These are phyloP conservation scores for Gossypium stocksii DNA, from an alignment of 345 rosid genomes.

Conservation along the genomic window DNA sequence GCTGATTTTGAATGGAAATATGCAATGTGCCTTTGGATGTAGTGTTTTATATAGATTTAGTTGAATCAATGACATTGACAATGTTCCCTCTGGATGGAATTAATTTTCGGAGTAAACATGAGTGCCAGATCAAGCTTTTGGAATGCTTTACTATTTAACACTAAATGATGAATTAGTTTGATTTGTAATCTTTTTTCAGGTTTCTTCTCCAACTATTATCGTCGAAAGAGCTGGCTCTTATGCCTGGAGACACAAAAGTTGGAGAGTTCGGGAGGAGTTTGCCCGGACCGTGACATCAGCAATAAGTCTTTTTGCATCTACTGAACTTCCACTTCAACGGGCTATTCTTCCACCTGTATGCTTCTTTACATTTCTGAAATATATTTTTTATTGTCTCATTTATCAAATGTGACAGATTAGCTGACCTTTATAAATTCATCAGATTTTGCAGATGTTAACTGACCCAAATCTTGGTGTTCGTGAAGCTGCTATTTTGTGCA, in stretches of 20 bases:
- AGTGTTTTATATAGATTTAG: neutral
- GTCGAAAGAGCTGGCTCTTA: conserved; percentile 97
- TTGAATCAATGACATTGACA: neutral
- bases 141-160: neutral
- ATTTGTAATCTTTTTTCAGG: conserved; percentile 36
- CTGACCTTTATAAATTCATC: conserved; percentile 17
- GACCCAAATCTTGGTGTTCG: conserved; percentile 87
- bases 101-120: neutral
- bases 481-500: conserved; percentile 89
- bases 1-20: neutral
- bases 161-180: neutral
- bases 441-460: conserved; percentile 94
- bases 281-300: conserved; percentile 93
- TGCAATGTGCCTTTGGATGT: neutral
- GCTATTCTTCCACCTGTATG: conserved; percentile 91
- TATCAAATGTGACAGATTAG: neutral
- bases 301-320: conserved; percentile 81
- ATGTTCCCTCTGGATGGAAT: no score
- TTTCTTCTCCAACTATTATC: conserved; percentile 95
- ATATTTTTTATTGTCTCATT: neutral
- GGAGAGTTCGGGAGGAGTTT: conserved; percentile 98
- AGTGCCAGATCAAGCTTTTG: neutral
- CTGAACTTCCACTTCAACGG: conserved; percentile 96
- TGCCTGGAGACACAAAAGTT: conserved; percentile 95
- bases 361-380: conserved; percentile 12